Percentiles rank a stretch among this genome's conserved stretches.
These are phyloP conservation scores for Yarrowia alimentaria DNA, from an alignment of 805 yeast genomes.

Conservation along the genomic window DNA sequence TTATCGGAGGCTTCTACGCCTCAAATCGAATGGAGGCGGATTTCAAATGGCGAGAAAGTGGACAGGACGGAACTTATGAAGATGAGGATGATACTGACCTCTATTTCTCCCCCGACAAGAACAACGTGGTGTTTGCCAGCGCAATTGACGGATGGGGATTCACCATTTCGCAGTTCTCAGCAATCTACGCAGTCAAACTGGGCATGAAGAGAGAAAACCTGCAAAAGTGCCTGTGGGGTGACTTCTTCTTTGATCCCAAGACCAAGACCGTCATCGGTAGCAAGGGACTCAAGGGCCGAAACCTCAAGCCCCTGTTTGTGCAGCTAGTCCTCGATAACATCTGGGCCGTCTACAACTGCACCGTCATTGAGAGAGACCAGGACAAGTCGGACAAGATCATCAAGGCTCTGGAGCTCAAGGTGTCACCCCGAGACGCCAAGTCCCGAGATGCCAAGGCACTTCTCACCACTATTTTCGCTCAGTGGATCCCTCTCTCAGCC, in stretches of 20 bases:
- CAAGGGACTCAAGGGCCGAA: slow-evolving; percentile 47
- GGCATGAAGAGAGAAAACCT: slow-evolving; percentile 79
- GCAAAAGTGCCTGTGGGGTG: slow-evolving; percentile 94
- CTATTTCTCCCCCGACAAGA: slow-evolving; percentile 81
- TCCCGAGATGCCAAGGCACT: slow-evolving; percentile 72
- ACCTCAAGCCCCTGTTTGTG: slow-evolving; percentile 78
- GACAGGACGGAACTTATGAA: slow-evolving; percentile 52
- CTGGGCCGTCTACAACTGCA: slow-evolving; percentile 84
- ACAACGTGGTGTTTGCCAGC: slow-evolving; percentile 84
- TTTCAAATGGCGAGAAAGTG: slow-evolving; percentile 40
- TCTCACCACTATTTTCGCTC: slow-evolving; percentile 69
- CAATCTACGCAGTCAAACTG: slow-evolving; percentile 76
- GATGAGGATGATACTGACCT: slow-evolving; percentile 78
- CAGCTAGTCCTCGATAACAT: slow-evolving; percentile 82
- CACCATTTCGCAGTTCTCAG: slow-evolving; percentile 81
- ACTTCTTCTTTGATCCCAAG: slow-evolving; percentile 83
- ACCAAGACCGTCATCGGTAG: slow-evolving; percentile 72
- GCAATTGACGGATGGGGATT: slow-evolving; percentile 99
- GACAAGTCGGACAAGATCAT: slow-evolving; percentile 76
- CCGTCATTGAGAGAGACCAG: slow-evolving; percentile 60
- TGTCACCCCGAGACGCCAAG: slow-evolving; percentile 71
- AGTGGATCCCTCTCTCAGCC: slow-evolving; percentile 91
- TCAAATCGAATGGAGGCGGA: slow-evolving; percentile 93
- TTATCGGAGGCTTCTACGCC: slow-evolving; percentile 86
- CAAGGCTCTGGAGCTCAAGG: slow-evolving; percentile 61